A percentile compares a stretch with the other conserved stretches of the same genome.
These are phyloP conservation scores for Solanum chmielewskii DNA, from an alignment of 257 asterid species.

Conservation along the genomic window DNA sequence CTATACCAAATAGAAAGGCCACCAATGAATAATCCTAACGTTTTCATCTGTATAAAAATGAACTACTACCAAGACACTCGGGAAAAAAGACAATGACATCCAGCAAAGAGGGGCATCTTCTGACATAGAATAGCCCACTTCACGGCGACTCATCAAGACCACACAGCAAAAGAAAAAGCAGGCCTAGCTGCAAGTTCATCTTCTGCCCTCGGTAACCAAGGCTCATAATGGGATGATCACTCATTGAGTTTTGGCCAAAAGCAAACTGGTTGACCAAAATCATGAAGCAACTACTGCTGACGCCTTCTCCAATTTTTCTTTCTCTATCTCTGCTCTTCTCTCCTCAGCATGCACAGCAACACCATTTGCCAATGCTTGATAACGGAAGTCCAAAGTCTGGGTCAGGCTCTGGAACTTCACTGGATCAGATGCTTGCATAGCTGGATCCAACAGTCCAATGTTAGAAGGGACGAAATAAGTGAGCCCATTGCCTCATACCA, in stretches of 20 bases:
- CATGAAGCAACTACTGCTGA: constrained; percentile 41
- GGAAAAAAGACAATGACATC: not conserved
- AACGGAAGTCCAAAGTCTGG: constrained; percentile 71
- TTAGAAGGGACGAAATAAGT: not conserved
- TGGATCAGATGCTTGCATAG: constrained; percentile 74
- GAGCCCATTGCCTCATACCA: not conserved
- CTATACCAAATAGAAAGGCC: not conserved
- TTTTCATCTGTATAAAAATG: constrained; percentile 3
- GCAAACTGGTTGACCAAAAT: constrained; percentile 3
- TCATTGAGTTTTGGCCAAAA: constrained; percentile 6
- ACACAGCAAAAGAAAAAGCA: constrained; percentile 14
- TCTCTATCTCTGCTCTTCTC: constrained; percentile 74
- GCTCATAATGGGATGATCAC: constrained; percentile 10
- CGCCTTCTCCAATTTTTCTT: constrained; percentile 59
- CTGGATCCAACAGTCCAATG: constrained; percentile 23
- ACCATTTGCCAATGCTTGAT: constrained; percentile 84
- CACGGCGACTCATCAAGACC: not conserved
- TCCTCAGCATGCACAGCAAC: constrained; percentile 92
- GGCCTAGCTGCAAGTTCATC: constrained; percentile 6
- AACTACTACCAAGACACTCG: not conserved
- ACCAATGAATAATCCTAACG: not conserved
- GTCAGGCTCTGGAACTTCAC: constrained; percentile 82
- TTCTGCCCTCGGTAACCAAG: constrained; percentile 1
- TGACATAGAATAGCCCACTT: constrained; percentile 1
- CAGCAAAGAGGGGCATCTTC: constrained; percentile 9